A percentile compares a stretch with the other conserved stretches of the same genome.
Conservation (phyloP, 2,329 filamentous ascomycete genomes). For the Dactylella cylindrospora region DNA sequence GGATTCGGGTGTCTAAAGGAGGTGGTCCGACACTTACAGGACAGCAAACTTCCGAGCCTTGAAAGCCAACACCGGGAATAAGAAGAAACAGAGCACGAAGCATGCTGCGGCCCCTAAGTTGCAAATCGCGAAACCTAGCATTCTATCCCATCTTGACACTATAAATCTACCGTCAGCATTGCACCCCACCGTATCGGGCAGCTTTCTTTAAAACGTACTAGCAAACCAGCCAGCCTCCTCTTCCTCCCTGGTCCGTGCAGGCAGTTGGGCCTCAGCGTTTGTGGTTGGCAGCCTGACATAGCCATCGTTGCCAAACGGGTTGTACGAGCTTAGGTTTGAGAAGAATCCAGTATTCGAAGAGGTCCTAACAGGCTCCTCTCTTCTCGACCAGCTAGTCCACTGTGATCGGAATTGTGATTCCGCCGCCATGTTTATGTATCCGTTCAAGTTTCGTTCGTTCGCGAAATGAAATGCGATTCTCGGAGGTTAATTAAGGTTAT, state of each 20-base stretch:
- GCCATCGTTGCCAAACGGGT: slow-evolving; percentile 82
- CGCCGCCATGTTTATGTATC: slow-evolving; percentile 71
- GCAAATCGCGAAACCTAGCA: slow-evolving; percentile 88
- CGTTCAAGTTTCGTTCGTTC: slow-evolving; percentile 25
- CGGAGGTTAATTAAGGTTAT: no score
- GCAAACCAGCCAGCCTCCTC: slow-evolving; percentile 96
- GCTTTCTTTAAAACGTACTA: slow-evolving; percentile 65
- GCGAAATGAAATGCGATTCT: no score
- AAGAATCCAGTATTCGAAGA: slow-evolving; percentile 65
- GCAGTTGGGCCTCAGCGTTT: slow-evolving; percentile 72
- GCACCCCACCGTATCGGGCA: slow-evolving; percentile 50
- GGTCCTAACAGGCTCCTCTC: slow-evolving; percentile 75
- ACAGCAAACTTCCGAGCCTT: slow-evolving; percentile 93
- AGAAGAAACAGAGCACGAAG: slow-evolving; percentile 88
- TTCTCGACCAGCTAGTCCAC: slow-evolving; percentile 83
- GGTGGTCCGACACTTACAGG: slow-evolving; percentile 68
- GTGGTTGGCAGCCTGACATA: slow-evolving; percentile 88
- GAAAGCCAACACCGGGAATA: slow-evolving; percentile 79
- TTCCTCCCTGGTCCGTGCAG: slow-evolving; percentile 78
- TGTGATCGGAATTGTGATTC: slow-evolving; percentile 68
- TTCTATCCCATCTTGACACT: slow-evolving; percentile 97
- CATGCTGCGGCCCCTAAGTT: slow-evolving; percentile 85
- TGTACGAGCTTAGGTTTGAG: slow-evolving; percentile 77
- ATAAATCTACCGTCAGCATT: slow-evolving; percentile 51
- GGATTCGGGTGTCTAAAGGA: not conserved